A percentile compares a stretch with the other conserved stretches of the same genome.
Conservation (phyloP, 306 rosid genomes). For the Luffa acutangula region DNA sequence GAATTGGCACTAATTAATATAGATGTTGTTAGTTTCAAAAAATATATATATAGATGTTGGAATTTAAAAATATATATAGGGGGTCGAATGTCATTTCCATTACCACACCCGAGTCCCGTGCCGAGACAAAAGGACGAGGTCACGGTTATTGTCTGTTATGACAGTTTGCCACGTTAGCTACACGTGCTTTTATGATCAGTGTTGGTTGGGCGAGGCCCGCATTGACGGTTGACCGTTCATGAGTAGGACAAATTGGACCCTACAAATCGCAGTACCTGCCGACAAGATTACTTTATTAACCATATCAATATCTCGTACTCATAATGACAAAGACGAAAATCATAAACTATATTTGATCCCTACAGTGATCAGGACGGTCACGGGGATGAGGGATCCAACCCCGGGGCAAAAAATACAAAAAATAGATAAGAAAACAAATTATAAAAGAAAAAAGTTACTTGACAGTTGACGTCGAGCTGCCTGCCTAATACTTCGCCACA, state of each 20-base stretch:
- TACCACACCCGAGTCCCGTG: conserved; percentile 16
- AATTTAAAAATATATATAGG: background rate
- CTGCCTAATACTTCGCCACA: background rate
- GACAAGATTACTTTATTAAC: conserved; percentile 23
- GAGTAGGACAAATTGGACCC: conserved; percentile 15
- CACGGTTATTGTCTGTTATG: conserved; percentile 94
- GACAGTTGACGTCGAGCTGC: background rate
- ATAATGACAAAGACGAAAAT: conserved; percentile 4
- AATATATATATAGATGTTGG: too few relatives aligned
- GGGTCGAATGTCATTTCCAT: background rate
- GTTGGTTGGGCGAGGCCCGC: conserved; percentile 20
- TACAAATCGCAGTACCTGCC: conserved; percentile 29
- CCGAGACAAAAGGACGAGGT: conserved; percentile 32
- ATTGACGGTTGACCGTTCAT: conserved; percentile 32
- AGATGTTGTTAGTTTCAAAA: background rate
- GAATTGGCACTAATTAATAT: background rate
- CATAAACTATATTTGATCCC: background rate
- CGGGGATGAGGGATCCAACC: background rate
- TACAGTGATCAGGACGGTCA: background rate
- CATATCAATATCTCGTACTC: background rate
- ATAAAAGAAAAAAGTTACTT: background rate
- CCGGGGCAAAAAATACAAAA: background rate
- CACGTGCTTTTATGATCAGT: conserved; percentile 34
- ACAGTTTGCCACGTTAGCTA: conserved; percentile 71
- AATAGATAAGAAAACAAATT: background rate